Base-by-base conservation (phyloP, 2,329 filamentous ascomycete species). In the Westerdykella ornata region DNA sequence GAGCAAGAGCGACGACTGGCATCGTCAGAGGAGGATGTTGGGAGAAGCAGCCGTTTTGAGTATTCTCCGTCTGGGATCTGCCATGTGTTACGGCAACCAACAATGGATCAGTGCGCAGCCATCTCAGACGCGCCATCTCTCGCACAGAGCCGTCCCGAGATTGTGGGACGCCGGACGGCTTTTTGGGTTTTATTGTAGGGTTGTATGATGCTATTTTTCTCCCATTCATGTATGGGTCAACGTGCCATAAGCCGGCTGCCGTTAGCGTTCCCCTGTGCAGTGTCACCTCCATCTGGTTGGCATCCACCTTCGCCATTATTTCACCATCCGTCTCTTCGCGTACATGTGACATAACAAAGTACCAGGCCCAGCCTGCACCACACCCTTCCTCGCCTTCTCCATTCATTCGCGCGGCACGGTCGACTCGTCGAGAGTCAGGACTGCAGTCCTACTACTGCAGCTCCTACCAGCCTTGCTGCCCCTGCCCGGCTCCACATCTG, bases 331-430 rank as follows among this genome's bases (percentile, higher is more conserved):
- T 38, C 46, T 43, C 44, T 16, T 48, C 49, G 53, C 50, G 54
- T 57, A 60, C 60, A 65, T 63, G 57, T 33, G 30, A 33, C 30
- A 33, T 33, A 17, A 62, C 51, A 62, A n/a, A 59, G 44, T 42
- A 42, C 42, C 43, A 26, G 32, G 37, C 62, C 57, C 56, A 52
- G 45, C 44, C 44, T 56, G 49, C 52, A 53, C 43, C 46, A 51
- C 52, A 48, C 47, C 48, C 42, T 43, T 20, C 40, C 35, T 26
- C 31, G 47, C 49, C 43, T 40, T 46, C 37, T 39, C 31, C 38
- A 33, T 38, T 40, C 44, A 42, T 41, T 39, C 48, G 40, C 42
- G 26, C 44, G 46, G 41, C 40, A 41, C 44, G n/a, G 35, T 44
- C 36, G 39, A 37, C 38, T 15, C 16, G 42, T 42, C 47, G 33